Conservation (phyloP, 495 filamentous ascomycete species). For the Tuber brumale region DNA sequence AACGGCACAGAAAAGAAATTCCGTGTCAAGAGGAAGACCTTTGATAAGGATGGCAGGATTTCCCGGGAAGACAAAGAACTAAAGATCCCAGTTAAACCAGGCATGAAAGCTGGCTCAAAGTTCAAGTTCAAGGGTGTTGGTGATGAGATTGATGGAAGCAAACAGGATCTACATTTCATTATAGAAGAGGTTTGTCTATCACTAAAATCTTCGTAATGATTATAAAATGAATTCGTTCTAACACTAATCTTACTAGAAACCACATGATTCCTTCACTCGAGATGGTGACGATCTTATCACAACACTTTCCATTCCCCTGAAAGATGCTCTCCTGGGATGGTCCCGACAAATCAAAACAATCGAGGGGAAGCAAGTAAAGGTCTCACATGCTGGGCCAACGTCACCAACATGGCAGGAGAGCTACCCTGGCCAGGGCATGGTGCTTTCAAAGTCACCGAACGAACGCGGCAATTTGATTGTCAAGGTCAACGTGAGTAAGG, state of each 20-base stretch:
- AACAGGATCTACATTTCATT: conserved; percentile 91
- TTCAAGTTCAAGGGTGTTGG: conserved; percentile 95
- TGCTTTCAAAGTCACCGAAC: conserved; percentile 75
- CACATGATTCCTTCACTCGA: conserved; percentile 71
- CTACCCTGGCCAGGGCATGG: conserved; percentile 87
- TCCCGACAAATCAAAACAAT: conserved; percentile 84
- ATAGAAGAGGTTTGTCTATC: conserved; percentile 74
- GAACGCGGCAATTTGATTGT: conserved; percentile 82
- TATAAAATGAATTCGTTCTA: conserved; percentile 18
- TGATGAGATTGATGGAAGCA: conserved; percentile 94
- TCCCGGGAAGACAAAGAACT: conserved; percentile 80
- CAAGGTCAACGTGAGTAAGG: conserved; percentile 69
- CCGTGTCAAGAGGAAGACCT: conserved; percentile 93
- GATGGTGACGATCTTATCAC: conserved; percentile 77
- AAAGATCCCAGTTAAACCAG: conserved; percentile 89
- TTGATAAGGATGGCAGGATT: conserved; percentile 73
- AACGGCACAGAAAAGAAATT: conserved; percentile 86
- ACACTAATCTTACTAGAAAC: conserved; percentile 54
- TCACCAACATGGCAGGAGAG: conserved; percentile 69
- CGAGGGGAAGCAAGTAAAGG: conserved; percentile 72
- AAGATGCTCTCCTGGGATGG: conserved; percentile 97
- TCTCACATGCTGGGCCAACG: conserved; percentile 75
- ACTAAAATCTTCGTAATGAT: not conserved
- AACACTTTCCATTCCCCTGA: conserved; percentile 74
- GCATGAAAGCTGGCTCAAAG: conserved; percentile 90